A percentile compares a stretch with the other conserved stretches of the same genome.
Evolutionary conservation across 331 rosid genomes (phyloP).

Genomic region (Spiraea crenata): DNA sequence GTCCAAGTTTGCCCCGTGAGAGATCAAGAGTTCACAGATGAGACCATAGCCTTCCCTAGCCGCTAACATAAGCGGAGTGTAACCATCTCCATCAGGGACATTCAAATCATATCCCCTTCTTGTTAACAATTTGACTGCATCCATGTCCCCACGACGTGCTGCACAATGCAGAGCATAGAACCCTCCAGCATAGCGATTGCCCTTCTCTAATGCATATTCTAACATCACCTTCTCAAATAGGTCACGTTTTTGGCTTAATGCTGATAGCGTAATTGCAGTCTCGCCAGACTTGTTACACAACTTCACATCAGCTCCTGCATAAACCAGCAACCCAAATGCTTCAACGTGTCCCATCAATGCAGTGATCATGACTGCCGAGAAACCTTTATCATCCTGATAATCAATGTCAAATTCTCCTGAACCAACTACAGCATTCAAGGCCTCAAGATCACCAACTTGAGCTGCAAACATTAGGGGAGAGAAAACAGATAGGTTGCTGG

Average conservation of each 20-base stretch:
- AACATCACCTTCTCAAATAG: conserved; percentile 88
- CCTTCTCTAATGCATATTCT: conserved; percentile 80
- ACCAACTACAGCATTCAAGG: conserved; percentile 57
- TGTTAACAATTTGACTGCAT: conserved; percentile 65
- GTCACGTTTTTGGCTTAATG: conserved; percentile 51
- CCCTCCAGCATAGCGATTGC: conserved; percentile 58
- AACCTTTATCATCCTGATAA: conserved; percentile 71
- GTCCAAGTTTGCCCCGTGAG: conserved; percentile 55
- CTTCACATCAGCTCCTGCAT: conserved; percentile 87
- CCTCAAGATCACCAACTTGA: conserved; percentile 65
- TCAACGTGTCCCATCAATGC: conserved; percentile 75
- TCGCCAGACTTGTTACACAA: conserved; percentile 66
- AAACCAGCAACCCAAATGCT: conserved; percentile 71
- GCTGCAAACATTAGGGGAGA: conserved; percentile 65
- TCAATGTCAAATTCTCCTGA: conserved; percentile 58
- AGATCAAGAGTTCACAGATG: conserved; percentile 63
- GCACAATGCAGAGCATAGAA: conserved; percentile 89
- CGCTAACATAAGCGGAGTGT: conserved; percentile 89
- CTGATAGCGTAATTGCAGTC: conserved; percentile 64
- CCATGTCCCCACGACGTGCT: conserved; percentile 79
- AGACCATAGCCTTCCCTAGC: conserved; percentile 81
- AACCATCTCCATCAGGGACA: conserved; percentile 69
- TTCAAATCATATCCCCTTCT: conserved; percentile 82
- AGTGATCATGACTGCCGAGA: conserved; percentile 71
- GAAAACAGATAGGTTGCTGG: conserved; percentile 55